Conservation (phyloP, 2,329 filamentous ascomycete species). For the Colletotrichum sp. region DNA sequence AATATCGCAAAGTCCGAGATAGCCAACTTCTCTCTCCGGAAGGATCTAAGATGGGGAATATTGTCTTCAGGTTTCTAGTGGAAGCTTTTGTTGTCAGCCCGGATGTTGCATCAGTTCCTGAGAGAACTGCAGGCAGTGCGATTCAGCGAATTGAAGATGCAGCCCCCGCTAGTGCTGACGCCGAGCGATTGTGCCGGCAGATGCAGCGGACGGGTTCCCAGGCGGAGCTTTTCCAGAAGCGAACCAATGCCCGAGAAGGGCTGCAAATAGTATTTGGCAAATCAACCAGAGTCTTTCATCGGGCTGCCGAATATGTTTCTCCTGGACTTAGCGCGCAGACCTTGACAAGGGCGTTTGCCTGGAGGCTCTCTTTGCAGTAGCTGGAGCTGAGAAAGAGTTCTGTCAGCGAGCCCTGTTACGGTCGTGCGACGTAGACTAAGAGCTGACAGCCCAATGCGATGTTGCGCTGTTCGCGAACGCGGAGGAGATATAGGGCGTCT, state of each 20-base stretch:
- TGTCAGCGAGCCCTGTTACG: neutral
- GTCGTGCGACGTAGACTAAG: fast-evolving
- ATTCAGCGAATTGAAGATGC: neutral
- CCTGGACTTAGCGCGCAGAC: neutral
- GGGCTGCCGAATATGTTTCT: neutral
- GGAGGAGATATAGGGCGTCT: neutral
- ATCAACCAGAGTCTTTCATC: neutral
- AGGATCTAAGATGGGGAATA: neutral
- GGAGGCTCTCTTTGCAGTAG: neutral
- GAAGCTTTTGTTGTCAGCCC: neutral
- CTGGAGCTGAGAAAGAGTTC: neutral
- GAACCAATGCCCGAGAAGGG: neutral
- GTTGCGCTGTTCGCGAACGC: neutral
- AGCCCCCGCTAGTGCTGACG: neutral
- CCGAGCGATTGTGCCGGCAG: neutral
- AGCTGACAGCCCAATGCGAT: neutral
- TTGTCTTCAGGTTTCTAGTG: fast-evolving
- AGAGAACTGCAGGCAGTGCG: neutral
- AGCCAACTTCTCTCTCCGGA: neutral
- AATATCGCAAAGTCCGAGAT: neutral
- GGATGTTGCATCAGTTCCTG: neutral
- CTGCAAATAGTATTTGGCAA: neutral
- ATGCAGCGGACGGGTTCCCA: neutral
- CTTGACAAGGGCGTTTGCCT: neutral
- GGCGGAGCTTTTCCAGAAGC: neutral